Conservation (phyloP, 2,329 filamentous ascomycete genomes). For the Aspergillus sp. region DNA sequence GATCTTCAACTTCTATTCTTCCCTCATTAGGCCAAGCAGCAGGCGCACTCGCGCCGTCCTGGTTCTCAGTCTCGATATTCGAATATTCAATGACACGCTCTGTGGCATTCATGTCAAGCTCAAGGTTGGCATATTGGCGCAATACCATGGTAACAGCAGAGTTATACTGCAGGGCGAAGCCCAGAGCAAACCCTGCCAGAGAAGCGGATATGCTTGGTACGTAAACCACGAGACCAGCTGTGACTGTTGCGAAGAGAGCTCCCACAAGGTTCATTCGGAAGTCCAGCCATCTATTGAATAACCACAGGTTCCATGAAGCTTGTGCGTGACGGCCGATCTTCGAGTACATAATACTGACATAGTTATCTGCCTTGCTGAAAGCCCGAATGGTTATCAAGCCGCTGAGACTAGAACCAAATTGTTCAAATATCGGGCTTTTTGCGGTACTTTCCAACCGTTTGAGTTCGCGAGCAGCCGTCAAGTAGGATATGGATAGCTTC, state of each 20-base stretch:
- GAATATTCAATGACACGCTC: conserved; percentile 74
- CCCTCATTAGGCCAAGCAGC: conserved; percentile 73
- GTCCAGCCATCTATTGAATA: conserved; percentile 73
- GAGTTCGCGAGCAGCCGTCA: conserved; percentile 55
- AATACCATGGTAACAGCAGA: conserved; percentile 63
- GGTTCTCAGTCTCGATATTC: conserved; percentile 62
- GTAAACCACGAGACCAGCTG: conserved; percentile 61
- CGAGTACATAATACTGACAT: conserved; percentile 64
- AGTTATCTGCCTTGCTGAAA: conserved; percentile 63
- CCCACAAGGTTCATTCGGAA: conserved; percentile 71
- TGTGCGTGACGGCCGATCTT: conserved; percentile 64
- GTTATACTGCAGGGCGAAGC: conserved; percentile 69
- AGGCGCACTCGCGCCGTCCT: conserved; percentile 57
- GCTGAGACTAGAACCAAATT: conserved; percentile 66
- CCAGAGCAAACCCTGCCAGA: conserved; percentile 70
- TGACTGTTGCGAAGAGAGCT: conserved; percentile 61
- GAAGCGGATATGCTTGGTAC: conserved; percentile 61
- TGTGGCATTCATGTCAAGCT: conserved; percentile 73
- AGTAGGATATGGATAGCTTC: conserved; percentile 57
- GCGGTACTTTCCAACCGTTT: conserved; percentile 68
- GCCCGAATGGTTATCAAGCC: conserved; percentile 73
- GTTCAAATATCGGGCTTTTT: conserved; percentile 74
- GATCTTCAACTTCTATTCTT: conserved; percentile 64
- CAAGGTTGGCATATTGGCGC: conserved; percentile 64
- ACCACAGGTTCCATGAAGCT: conserved; percentile 62